Evolutionary conservation across 1,284 basidiomycete genomes (phyloP), one percentile per base, ranked within the genome.

Genomic region (Stereum hirsutum): DNA sequence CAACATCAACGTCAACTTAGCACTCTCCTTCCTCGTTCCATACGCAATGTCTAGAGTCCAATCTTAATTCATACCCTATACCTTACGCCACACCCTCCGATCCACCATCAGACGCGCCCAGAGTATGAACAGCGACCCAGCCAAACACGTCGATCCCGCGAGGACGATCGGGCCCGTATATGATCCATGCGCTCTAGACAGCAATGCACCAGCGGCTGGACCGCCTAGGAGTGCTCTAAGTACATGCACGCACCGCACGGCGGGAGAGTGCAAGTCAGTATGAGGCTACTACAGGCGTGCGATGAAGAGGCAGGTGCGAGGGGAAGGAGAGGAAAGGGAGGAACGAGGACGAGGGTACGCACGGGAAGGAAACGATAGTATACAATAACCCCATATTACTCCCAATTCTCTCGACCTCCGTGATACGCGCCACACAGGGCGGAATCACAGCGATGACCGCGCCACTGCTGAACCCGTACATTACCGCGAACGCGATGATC

Each of bases 401-500:
- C 5, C 41, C 41, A 15, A 42, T 42, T 19, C 12, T 30, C 6
- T 12, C 6, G 6, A 26, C 41, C 14, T 42, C 41, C 31, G 41
- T 34, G 30, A 42, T 42, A 20, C 21, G 21, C 23, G 41, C 41
- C 21, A 42, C 41, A 17, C 41, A 42, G 19, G 41, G 32, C 26
- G 43, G 26, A 12, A 44, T 32, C 11, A 39, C 15, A 10, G 43
- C 35, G 28, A 44, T 38, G 21, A 33, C 35, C 14, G 36, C 34
- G 7, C 43, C 43, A 15, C 34, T 38, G 21, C 14, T 28, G 30
- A 44, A 44, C 0, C 81, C 81, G 52, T 78, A 85, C 0, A 72
- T 33, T 0, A 63, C 63, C 3, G 79, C 69, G 48, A 81, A 85
- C 11, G 68, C 42, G 50, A 74, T 64, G 35, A 81, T 59, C n/a